Base-by-base conservation (phyloP, 2,329 filamentous ascomycete genomes). In the Beauveria asiatica region DNA sequence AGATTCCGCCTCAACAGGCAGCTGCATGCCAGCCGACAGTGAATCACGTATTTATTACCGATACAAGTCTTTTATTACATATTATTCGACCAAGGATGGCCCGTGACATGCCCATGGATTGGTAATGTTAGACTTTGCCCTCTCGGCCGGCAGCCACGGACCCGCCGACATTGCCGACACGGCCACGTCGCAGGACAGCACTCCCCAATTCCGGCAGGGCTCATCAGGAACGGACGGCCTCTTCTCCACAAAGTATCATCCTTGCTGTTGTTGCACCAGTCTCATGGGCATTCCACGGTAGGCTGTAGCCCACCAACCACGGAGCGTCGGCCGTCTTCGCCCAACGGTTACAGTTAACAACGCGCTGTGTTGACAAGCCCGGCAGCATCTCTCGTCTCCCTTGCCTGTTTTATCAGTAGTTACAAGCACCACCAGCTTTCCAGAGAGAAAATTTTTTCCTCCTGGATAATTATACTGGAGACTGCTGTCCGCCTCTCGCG, bases 71-170 rank as follows among this genome's bases (percentile, higher is more conserved):
- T 5, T 33, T 23, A 7, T 37, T 16, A 37, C 27, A 37, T 30
- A 51, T 21, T n/a, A 16, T 5, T 37, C 21, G 9, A 30, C n/a
- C 4, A 51, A 39, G 16, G 49, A 13, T 48, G 45, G 21, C 45
- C 21, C 45, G n/a, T 17, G 13, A 17, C 11, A 37, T 16, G 21
- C n/a, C n/a, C n/a, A 13, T 33, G 30, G 49, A 52, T 39, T 45
- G 27, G 27, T 19, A 30, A 30, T 54, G 19, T 44, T 54, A 44
- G 37, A 45, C 52, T 45, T 33, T 45, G 39, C 27, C 27, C 25
- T 56, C 53, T 56, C 53, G 53, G 53, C 53, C 53, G 53, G 42
- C 53, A 56, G 42, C n/a, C 19, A 37, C 42, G 27, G 53, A 48
- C 42, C 27, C 53, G 27, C 53, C 42, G 27, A 39, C 19, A 19